Base-by-base conservation (phyloP, 176 grass and related monocot species). In the Juncus effusus region DNA sequence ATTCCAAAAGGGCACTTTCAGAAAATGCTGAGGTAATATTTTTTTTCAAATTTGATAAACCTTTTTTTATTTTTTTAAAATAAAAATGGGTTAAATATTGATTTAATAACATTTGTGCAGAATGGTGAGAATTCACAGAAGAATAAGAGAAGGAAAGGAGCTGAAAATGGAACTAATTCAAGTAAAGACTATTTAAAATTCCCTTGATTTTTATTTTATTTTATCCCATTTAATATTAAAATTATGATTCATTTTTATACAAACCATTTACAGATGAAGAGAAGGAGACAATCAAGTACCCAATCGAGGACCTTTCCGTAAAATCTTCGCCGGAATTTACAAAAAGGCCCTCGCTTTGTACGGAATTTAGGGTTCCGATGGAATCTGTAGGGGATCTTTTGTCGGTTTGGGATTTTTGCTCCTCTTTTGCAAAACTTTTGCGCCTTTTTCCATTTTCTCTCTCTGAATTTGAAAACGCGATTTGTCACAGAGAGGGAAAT, bases 241-340 rank as follows among this genome's bases (percentile, higher is more conserved):
- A 71, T 58, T 37, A 57, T 70, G 7, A 57, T 13, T 11, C 4
- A 11, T 57, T 57, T 57, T 57, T 57, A 16, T 6, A 56, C 37
- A 39, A 40, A 47, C 12, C 40, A 38, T 83, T 75, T 53, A 56
- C 86, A 87, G 83, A 73, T 16, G 72, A 74, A 58, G 75, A 84
- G 56, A 63, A 70, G 40, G 13, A 36, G 5, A 51, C 61, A 56
- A 40, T 90, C 63, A 82, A 77, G 63, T 90, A 96, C 70, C 93
- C 93, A 53, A 91, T 96, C 70, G 93, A 96, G 65, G 93, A 96
- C 76, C 65, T 87, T 65, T 77, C 88, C 69, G 62, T 91, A 49
- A 65, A 76, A 50, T 71, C 79, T 54, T 37, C 67, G 66, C 2
- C 63, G 4, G 11, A 60, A 63, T 79, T 96, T 12, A 71, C 77